These are phyloP conservation scores for Gillenia trifoliata DNA, from an alignment of 306 rosid species.

Conservation along the genomic window DNA sequence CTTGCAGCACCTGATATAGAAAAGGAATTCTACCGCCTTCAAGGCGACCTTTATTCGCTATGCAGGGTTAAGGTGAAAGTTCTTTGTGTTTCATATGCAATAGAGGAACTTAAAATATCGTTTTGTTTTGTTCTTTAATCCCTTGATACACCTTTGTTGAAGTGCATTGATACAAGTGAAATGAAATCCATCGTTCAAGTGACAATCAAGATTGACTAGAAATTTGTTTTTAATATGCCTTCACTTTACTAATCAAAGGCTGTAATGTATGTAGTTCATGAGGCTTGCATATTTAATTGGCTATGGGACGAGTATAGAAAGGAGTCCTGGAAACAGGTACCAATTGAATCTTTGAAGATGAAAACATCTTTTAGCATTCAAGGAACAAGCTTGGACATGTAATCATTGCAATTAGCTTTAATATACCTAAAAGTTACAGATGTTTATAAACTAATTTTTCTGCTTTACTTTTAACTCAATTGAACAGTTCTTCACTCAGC, in stretches of 20 bases:
- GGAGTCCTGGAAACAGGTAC: slow-evolving; percentile 98
- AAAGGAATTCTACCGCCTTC: slow-evolving; percentile 84
- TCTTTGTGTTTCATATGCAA: slow-evolving; percentile 17
- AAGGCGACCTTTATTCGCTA: slow-evolving; percentile 87
- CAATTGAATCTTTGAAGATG: slow-evolving; percentile 11
- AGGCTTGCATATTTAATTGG: slow-evolving; percentile 97
- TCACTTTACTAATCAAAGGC: slow-evolving; percentile 1
- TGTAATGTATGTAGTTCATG: slow-evolving; percentile 67
- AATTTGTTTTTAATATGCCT: slow-evolving; percentile 9
- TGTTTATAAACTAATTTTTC: not conserved
- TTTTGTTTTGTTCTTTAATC: slow-evolving; percentile 4
- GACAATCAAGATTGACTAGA: slow-evolving; percentile 21
- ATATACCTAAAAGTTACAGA: not conserved
- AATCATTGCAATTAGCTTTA: not conserved
- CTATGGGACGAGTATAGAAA: slow-evolving; percentile 78
- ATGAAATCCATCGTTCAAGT: not conserved
- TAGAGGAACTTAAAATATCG: slow-evolving; percentile 15
- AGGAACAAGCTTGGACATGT: slow-evolving; percentile 6
- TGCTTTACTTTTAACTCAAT: slow-evolving; percentile 12
- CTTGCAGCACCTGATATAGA: slow-evolving; percentile 64
- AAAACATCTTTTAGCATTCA: not conserved
- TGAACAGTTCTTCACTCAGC: slow-evolving; percentile 86
- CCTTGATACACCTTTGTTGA: slow-evolving; percentile 8
- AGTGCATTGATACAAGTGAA: slow-evolving; percentile 19
- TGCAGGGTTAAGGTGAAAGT: slow-evolving; percentile 83